Percentiles rank a stretch among this genome's conserved stretches.
These are phyloP conservation scores for Pterula multifida DNA, from an alignment of 1,284 basidiomycete species.

Conservation along the genomic window DNA sequence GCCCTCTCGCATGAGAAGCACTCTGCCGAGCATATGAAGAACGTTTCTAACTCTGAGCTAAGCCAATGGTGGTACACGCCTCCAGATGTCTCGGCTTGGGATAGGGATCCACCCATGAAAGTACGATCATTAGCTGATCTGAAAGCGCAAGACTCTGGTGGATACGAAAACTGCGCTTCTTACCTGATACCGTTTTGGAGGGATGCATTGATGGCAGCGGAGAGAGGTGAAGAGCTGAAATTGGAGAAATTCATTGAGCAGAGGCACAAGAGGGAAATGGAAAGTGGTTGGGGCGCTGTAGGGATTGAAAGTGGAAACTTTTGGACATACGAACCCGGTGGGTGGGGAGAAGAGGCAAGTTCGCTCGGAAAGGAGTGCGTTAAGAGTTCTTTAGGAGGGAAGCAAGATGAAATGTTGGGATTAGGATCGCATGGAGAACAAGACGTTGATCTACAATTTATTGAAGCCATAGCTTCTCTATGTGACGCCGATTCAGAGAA, in stretches of 20 bases:
- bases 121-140: slow-evolving; percentile 26
- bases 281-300: slow-evolving; percentile 6
- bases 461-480: slow-evolving; percentile 4
- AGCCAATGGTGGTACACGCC: slow-evolving; percentile 12
- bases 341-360: slow-evolving; percentile 10
- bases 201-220: slow-evolving; percentile 36
- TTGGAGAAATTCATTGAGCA: slow-evolving; percentile 39
- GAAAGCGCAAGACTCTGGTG: slow-evolving; percentile 36
- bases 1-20: slow-evolving; percentile 19
- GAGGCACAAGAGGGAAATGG: slow-evolving; percentile 15
- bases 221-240: slow-evolving; percentile 31
- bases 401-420: slow-evolving; percentile 9
- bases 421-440: too few relatives aligned
- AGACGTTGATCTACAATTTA: slow-evolving; percentile 11
- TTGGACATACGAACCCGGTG: slow-evolving; percentile 16
- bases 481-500: neutral
- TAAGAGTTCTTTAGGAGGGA: slow-evolving; percentile 12
- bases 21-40: slow-evolving; percentile 13
- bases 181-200: slow-evolving; percentile 46
- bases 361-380: slow-evolving; percentile 3
- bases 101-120: slow-evolving; percentile 9
- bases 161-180: slow-evolving; percentile 31
- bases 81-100: slow-evolving; percentile 13
- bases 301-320: slow-evolving; percentile 5
- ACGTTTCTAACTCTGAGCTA: slow-evolving; percentile 12